Base-by-base conservation (phyloP, 139 green algal species). In the Coelastrella sp. region DNA sequence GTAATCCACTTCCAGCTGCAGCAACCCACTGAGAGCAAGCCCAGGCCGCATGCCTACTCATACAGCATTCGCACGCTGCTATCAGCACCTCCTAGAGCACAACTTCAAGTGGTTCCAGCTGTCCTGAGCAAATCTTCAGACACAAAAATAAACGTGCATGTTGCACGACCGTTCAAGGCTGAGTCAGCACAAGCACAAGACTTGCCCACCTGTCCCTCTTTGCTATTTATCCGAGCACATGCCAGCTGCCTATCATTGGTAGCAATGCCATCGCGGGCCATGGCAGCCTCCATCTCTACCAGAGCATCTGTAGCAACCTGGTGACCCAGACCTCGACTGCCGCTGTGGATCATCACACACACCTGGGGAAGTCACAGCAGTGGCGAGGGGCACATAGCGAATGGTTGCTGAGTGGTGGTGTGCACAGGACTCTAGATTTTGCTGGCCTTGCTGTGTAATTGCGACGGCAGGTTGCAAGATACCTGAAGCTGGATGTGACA, bases 341-440 rank as follows among this genome's bases (percentile, higher is more conserved):
- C 97, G 79, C 85, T 95, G 94, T 99, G 97, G 58, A 99, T 98
- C 97, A 99, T 98, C 60, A 99, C 81, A 91, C 92, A 96, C 22
- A 98, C 95, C 92, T 95, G 77, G 92, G 14, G 23, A 89, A 86
- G 20, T 32, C 59, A 47, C 32, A 47, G 32, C 32, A 47, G 32
- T 47, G 32, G 32, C 32, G 32, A 47, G 32, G 32, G 32, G 77
- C 77, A 83, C 20, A 8, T n/a, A 10, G 19, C 71, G 16, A 23
- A 11, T 77, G 16, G 19, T 71, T 71, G 10, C 8, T 71, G 61
- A 19, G 61, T 19, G 8, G 61, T 10, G 61, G 8, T 13, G 8
- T 71, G 61, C 61, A 71, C 61, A 71, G 61, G 10, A 71, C 61
- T 71, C 10, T 13, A 19, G 61, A 71, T 47, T 47, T 47, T 47